Evolutionary conservation across 225 moss, liverwort and hornwort genomes (phyloP).

Genomic region (Straminergon stramineum): DNA sequence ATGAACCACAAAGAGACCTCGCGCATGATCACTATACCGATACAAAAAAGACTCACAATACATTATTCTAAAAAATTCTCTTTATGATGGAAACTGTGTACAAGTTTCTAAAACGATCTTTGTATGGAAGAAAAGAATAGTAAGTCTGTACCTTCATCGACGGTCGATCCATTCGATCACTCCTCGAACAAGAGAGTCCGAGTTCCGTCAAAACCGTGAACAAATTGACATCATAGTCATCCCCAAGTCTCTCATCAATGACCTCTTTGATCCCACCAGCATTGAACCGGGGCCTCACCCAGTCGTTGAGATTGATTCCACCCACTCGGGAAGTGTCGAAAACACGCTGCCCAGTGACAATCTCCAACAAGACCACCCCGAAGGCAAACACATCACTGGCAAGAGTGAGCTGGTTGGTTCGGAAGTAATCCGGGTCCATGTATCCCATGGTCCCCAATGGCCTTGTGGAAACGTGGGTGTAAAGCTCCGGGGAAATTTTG

Average conservation of each 20-base stretch:
- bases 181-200: not conserved
- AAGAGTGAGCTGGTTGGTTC: not conserved
- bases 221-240: not conserved
- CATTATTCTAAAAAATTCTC: not conserved
- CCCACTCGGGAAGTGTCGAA: not conserved
- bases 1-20: not conserved
- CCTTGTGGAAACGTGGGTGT: conserved; percentile 11
- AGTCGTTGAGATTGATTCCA: not conserved
- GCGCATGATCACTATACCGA: not conserved
- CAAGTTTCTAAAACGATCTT: not conserved
- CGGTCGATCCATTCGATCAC: conserved; percentile 14
- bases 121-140: not conserved
- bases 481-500: not conserved
- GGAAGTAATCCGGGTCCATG: conserved; percentile 26
- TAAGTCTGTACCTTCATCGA: conserved; percentile 3
- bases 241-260: not conserved
- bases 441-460: conserved; percentile 14
- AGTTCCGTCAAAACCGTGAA: not conserved
- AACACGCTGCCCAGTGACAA: conserved; percentile 12
- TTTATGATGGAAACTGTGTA: not conserved
- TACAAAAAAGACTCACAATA: not conserved
- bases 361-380: conserved; percentile 13
- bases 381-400: conserved; percentile 16
- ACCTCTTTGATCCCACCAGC: not conserved
- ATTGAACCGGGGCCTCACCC: not conserved